Evolutionary conservation across 176 grass and related monocot species (phyloP).

Genomic region (Eleusine indica): DNA sequence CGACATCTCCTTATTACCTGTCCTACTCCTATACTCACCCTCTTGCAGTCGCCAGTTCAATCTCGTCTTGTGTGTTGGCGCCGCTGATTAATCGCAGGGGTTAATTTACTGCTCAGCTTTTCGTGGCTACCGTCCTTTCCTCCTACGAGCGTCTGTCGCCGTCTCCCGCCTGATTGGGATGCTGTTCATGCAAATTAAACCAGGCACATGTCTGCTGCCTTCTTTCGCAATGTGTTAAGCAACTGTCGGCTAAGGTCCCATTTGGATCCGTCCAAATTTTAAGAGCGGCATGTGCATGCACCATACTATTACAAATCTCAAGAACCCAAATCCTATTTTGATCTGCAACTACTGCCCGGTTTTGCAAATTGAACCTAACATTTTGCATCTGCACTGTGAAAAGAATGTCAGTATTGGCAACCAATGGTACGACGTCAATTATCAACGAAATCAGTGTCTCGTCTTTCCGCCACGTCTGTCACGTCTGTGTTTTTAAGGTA

Average conservation of each 20-base stretch:
- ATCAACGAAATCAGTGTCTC: not conserved
- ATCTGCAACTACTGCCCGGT: too few species aligned
- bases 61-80: not conserved
- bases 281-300: not conserved
- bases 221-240: too few species aligned
- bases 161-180: not conserved
- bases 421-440: not conserved
- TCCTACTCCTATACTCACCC: not conserved
- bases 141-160: not conserved
- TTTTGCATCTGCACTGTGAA: not conserved
- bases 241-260: too few species aligned
- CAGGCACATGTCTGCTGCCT: not conserved
- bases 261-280: too few species aligned
- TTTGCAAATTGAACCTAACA: not conserved
- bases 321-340: constrained; percentile 9
- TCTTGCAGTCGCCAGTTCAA: not conserved
- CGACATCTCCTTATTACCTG: not conserved
- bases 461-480: not conserved
- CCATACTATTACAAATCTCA: not conserved
- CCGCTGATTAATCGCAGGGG: not conserved
- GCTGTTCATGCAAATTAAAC: not conserved
- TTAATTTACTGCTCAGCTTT: not conserved
- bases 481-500: not conserved
- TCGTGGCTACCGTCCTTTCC: constrained; percentile 20
- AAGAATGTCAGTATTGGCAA: not conserved